A percentile compares a stretch with the other conserved stretches of the same genome.
phyloP scores from a whole-genome alignment of 2,329 filamentous ascomycete species.

The Bipolaris victoriae region DNA sequence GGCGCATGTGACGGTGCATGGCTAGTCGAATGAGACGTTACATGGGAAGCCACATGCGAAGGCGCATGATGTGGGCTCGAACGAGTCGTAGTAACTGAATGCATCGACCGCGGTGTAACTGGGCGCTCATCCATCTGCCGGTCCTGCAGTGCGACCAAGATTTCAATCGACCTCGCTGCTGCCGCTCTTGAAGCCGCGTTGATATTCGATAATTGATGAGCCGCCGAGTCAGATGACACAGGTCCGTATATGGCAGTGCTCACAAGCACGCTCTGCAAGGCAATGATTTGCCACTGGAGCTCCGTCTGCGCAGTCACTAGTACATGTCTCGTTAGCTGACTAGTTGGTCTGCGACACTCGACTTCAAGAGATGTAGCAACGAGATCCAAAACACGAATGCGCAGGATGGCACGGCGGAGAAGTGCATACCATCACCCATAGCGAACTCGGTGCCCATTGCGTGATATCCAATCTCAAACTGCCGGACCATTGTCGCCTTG shows the following conservation, averaged over 20 bases:
- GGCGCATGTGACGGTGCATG: slow-evolving; percentile 1
- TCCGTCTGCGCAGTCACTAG: slow-evolving; percentile 40
- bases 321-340: slow-evolving; percentile 2
- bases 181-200: slow-evolving; percentile 41
- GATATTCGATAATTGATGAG: slow-evolving; percentile 40
- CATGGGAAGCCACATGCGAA: slow-evolving; percentile 1
- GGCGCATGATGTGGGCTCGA: slow-evolving; percentile 10
- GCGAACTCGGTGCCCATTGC: slow-evolving; percentile 39
- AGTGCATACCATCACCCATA: slow-evolving; percentile 41
- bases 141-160: slow-evolving; percentile 34
- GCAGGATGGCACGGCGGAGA: neutral
- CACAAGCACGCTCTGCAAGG: slow-evolving; percentile 40
- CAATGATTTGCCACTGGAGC: slow-evolving; percentile 46
- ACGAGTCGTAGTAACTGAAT: slow-evolving; percentile 17
- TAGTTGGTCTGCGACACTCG: no score
- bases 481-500: slow-evolving; percentile 39
- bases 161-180: slow-evolving; percentile 36
- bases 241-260: slow-evolving; percentile 46
- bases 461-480: slow-evolving; percentile 40
- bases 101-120: slow-evolving; percentile 23
- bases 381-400: neutral
- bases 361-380: neutral
- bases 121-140: slow-evolving; percentile 30
- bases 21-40: neutral
- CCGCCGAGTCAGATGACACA: slow-evolving; percentile 40